These are phyloP conservation scores for Nitzschia sp. DNA, from an alignment of 108 stramenopile genomes.

Conservation along the genomic window DNA sequence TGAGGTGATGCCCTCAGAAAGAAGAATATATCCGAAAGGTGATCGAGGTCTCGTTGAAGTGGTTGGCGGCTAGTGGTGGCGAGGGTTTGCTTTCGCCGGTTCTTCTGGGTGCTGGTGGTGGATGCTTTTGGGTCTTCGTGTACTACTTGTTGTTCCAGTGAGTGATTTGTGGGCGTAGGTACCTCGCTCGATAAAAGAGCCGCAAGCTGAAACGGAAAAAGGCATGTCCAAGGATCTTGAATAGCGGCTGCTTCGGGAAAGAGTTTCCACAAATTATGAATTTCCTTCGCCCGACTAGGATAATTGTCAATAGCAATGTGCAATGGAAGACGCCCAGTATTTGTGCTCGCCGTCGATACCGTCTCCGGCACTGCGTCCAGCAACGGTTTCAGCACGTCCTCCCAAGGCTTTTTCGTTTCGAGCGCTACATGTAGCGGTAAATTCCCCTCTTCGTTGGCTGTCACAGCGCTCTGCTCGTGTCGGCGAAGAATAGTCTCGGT, in stretches of 20 bases:
- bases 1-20: slow-evolving; percentile 1
- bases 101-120: too few relatives aligned
- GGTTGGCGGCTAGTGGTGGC: background rate
- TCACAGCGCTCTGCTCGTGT: background rate
- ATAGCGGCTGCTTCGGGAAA: slow-evolving; percentile 9
- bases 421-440: slow-evolving; percentile 8
- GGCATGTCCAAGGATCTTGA: background rate
- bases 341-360: background rate
- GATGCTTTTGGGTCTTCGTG: too few relatives aligned
- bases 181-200: background rate
- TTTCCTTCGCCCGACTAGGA: background rate
- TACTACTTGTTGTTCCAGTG: too few relatives aligned
- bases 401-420: background rate
- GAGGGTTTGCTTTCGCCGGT: background rate
- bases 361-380: background rate
- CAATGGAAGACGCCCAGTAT: background rate
- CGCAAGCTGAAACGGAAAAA: slow-evolving; percentile 11
- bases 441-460: background rate
- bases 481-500: slow-evolving; percentile 1
- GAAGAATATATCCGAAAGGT: background rate
- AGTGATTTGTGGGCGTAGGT: too few relatives aligned
- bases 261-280: background rate
- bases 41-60: background rate
- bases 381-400: background rate
- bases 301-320: slow-evolving; percentile 7